Percentiles rank a stretch among this genome's conserved stretches.
phyloP scores from a whole-genome alignment of 2,329 filamentous ascomycete genomes.

The Podosphaera leucotricha region DNA sequence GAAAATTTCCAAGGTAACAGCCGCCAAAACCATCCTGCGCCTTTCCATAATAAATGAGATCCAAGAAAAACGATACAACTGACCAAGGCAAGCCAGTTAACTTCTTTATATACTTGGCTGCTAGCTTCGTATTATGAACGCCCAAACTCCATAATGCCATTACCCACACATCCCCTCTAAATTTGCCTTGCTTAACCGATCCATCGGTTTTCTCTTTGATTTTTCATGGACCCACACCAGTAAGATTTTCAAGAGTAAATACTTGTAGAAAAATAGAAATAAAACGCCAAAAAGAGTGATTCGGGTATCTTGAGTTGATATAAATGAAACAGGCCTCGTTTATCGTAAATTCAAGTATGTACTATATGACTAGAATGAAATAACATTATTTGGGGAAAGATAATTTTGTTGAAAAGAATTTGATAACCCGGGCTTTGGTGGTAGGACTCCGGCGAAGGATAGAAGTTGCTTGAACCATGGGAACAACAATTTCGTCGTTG shows the following conservation, averaged over 20 bases:
- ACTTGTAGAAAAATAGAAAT: neutral
- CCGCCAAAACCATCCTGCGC: too few relatives aligned
- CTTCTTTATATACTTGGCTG: too few relatives aligned
- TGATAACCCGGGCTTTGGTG: slow-evolving; percentile 15
- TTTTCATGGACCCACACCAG: too few relatives aligned
- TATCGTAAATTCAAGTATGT: neutral
- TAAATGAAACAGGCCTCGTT: neutral
- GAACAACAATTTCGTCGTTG: slow-evolving; percentile 81
- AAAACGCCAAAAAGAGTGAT: neutral
- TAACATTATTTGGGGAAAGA: slow-evolving; percentile 3
- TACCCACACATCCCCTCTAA: too few relatives aligned
- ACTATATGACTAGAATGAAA: neutral
- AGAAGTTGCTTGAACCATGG: slow-evolving; percentile 33
- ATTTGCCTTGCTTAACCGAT: too few relatives aligned
- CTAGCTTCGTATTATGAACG: too few relatives aligned
- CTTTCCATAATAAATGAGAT: too few relatives aligned
- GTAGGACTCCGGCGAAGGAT: slow-evolving; percentile 13
- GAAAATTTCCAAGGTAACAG: too few relatives aligned
- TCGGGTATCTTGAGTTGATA: neutral
- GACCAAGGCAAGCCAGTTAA: too few relatives aligned
- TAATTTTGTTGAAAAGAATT: slow-evolving; percentile 16
- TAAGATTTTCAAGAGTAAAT: neutral
- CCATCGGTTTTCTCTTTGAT: too few relatives aligned
- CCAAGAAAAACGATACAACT: too few relatives aligned
- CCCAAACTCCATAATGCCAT: too few relatives aligned